phyloP scores from a whole-genome alignment of 371 early-diverging fungal genomes.

The Lichtheimia corymbifera region DNA sequence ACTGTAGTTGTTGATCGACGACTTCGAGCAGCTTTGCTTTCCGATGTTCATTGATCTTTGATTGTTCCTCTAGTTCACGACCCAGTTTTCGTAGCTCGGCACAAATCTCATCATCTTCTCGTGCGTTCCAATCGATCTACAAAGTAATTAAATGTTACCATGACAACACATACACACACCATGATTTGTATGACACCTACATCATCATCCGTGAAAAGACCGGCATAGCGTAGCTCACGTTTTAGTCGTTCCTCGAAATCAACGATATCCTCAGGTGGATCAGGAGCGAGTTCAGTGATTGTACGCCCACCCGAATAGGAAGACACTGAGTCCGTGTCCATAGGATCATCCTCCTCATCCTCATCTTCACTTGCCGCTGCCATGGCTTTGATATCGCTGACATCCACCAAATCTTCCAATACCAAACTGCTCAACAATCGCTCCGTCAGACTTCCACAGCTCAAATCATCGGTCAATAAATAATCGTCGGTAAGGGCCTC shows the following conservation, averaged over 20 bases:
- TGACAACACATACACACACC: neutral
- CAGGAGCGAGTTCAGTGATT: conserved; percentile 19
- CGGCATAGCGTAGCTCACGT: conserved; percentile 81
- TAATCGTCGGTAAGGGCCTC: conserved; percentile 58
- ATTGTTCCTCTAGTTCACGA: conserved; percentile 73
- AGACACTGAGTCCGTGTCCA: conserved; percentile 9
- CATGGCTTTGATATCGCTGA: conserved; percentile 16
- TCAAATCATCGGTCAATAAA: conserved; percentile 55
- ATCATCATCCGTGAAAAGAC: conserved; percentile 79
- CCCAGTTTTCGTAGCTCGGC: conserved; percentile 69
- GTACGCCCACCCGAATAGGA: conserved; percentile 15
- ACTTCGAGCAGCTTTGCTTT: conserved; percentile 69
- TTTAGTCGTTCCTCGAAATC: conserved; percentile 80
- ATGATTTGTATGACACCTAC: conserved; percentile 40
- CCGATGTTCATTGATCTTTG: conserved; percentile 63
- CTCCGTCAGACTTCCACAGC: conserved; percentile 76
- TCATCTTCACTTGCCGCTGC: conserved; percentile 20
- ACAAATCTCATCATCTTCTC: conserved; percentile 87
- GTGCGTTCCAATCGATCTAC: conserved; percentile 69
- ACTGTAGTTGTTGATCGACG: conserved; percentile 78
- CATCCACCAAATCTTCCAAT: conserved; percentile 55
- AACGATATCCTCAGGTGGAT: conserved; percentile 31
- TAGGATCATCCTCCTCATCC: conserved; percentile 14
- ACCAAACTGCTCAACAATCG: conserved; percentile 74
- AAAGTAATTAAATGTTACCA: neutral